These are phyloP conservation scores for Fusarium mangiferae DNA, from an alignment of 2,329 filamentous ascomycete genomes.

Conservation along the genomic window DNA sequence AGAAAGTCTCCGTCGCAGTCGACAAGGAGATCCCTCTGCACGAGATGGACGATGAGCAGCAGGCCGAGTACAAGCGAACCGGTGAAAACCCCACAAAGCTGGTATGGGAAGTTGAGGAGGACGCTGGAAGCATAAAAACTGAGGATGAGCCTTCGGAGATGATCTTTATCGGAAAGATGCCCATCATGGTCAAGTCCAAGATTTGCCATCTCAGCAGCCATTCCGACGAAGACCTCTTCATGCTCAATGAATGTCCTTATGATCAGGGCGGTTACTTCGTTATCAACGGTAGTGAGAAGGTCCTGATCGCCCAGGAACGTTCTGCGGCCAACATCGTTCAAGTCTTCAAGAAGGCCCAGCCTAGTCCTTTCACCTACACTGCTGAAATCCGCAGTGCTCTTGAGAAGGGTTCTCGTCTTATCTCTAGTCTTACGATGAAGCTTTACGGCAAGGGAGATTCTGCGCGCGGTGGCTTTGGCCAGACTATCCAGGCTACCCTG, in stretches of 20 bases:
- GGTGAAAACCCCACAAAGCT: slow-evolving; percentile 68
- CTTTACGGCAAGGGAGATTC: slow-evolving; percentile 86
- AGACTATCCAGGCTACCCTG: slow-evolving; percentile 88
- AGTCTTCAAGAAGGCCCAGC: slow-evolving; percentile 96
- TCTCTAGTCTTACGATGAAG: slow-evolving; percentile 92
- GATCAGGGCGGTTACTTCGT: slow-evolving; percentile 99
- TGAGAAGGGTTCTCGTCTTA: slow-evolving; percentile 93
- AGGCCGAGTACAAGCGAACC: slow-evolving; percentile 63
- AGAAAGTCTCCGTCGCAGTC: slow-evolving; percentile 83
- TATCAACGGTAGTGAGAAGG: slow-evolving; percentile 99
- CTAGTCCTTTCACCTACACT: slow-evolving; percentile 91
- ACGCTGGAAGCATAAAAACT: slow-evolving; percentile 62
- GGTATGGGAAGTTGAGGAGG: slow-evolving; percentile 70
- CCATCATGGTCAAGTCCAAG: slow-evolving; percentile 97
- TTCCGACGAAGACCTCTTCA: slow-evolving; percentile 85
- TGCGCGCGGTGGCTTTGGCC: slow-evolving; percentile 80
- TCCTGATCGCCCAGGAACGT: slow-evolving; percentile 95
- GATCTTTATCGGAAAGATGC: slow-evolving; percentile 94
- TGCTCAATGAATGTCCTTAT: slow-evolving; percentile 96
- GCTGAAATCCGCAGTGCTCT: slow-evolving; percentile 97
- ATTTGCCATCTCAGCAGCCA: slow-evolving; percentile 90
- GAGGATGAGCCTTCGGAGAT: slow-evolving; percentile 70
- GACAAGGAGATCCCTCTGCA: slow-evolving; percentile 75
- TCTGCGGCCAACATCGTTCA: slow-evolving; percentile 99
- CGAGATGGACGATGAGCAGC: slow-evolving; percentile 75